phyloP scores from a whole-genome alignment of 2,329 filamentous ascomycete genomes.

The Cladophialophora exuberans region DNA sequence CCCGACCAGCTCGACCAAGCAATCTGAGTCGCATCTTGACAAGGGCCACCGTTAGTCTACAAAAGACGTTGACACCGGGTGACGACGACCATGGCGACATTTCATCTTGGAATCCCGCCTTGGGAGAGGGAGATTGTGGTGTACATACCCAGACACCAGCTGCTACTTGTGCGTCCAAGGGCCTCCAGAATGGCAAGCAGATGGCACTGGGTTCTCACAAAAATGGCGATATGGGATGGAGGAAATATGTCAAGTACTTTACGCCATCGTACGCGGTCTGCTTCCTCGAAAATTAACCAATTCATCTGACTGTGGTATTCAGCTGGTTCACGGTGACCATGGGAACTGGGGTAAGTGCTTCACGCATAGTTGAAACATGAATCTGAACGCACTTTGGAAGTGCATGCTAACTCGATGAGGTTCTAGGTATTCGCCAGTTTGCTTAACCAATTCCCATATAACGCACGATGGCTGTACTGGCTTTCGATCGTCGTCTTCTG shows the following conservation, averaged over 20 bases:
- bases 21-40: constrained; percentile 12
- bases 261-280: constrained; percentile 18
- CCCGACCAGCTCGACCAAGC: constrained; percentile 7
- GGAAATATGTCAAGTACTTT: constrained; percentile 25
- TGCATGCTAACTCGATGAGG: neutral
- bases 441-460: constrained; percentile 64
- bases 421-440: constrained; percentile 59
- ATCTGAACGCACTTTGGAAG: neutral
- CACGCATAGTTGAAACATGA: too few relatives aligned
- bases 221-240: constrained; percentile 17
- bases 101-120: constrained; percentile 15
- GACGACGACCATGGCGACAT: constrained; percentile 13
- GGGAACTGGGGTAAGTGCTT: constrained; percentile 61
- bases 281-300: neutral
- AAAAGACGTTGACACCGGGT: constrained; percentile 13
- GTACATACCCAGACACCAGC: neutral
- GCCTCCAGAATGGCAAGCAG: constrained; percentile 15
- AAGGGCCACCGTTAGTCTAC: constrained; percentile 9
- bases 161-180: neutral
- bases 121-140: constrained; percentile 9
- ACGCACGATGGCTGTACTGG: constrained; percentile 59
- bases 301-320: neutral
- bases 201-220: constrained; percentile 7
- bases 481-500: constrained; percentile 63
- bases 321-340: constrained; percentile 62